Base-by-base conservation (phyloP, 768 basidiomycete genomes). In the Termitomyces bulborhizus region DNA sequence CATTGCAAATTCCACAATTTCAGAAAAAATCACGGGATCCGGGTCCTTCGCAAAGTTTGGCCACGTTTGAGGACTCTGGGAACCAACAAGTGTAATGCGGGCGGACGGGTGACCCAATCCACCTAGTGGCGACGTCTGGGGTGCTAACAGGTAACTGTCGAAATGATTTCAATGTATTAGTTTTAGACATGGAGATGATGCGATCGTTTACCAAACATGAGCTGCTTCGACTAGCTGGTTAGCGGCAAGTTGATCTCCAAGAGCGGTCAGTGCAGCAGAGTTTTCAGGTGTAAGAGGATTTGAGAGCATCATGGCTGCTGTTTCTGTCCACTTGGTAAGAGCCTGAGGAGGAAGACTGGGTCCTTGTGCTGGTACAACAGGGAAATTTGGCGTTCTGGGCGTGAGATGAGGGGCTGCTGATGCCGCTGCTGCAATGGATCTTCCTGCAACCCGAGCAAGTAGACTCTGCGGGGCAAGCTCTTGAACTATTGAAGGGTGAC, bases 1-100 rank as follows among this genome's bases (percentile, higher is more conserved):
- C 44, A 93, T 65, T 0, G 92, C 95, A 67, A 93, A 98, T 72
- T 99, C 97, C 13, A 85, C 74, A 46, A 97, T 85, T 71, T 99
- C 97, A 2, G 93, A 86, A 60, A 97, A 81, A 56, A 95, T 82
- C 48, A 93, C 73, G 2, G 87, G 72, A 64, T 97, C 94, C 1
- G 77, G 70, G 64, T 93, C 84, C 65, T 79, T 82, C 65, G 74
- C 70, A 65, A 83, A 84, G 51, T 70, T 75, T 0, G 82, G 77
- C 39, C 66, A 70, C 34, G 65, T 64, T 48, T 72, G 74, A 5
- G 85, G 88, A 64, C 73, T 82, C 56, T 76, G 82, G 18, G 81
- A 78, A n/a, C 93, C 92, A 40, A 94, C 66, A 26, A 98, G 74
- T 5, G 82, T 76, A 29, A 94, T 76, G 11, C 91, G 85, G 24